These are phyloP conservation scores for Coemansia sp. DNA, from an alignment of 192 early-diverging fungal species.

Conservation along the genomic window DNA sequence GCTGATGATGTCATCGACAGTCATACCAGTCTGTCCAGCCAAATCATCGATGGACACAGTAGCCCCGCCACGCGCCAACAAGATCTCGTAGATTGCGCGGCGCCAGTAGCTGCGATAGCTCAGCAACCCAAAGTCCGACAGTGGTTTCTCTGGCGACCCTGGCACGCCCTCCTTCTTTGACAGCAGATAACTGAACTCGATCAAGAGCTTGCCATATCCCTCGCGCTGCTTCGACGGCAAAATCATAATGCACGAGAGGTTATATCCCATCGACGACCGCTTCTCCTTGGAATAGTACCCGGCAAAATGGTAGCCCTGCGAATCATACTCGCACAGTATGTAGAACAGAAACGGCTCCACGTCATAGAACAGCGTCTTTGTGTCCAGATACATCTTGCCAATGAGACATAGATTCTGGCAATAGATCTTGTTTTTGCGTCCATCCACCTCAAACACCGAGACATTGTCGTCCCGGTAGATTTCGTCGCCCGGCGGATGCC, in stretches of 20 bases:
- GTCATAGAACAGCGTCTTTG: constrained; percentile 97
- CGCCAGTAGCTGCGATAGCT: constrained; percentile 92
- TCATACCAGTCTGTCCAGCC: constrained; percentile 71
- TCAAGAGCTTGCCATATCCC: constrained; percentile 90
- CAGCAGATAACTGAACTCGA: constrained; percentile 90
- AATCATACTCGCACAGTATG: constrained; percentile 77
- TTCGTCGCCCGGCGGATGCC: constrained; percentile 94
- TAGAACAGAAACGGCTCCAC: constrained; percentile 98
- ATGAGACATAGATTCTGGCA: constrained; percentile 97
- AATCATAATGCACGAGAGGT: constrained; percentile 94
- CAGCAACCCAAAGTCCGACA: constrained; percentile 85
- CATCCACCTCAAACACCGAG: constrained; percentile 95
- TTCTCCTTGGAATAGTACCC: constrained; percentile 99
- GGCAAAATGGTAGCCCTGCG: constrained; percentile 82
- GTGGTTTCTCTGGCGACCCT: constrained; percentile 88
- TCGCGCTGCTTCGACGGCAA: constrained; percentile 84
- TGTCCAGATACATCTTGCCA: constrained; percentile 96
- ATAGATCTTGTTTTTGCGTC: constrained; percentile 95
- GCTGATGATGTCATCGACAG: constrained; percentile 77
- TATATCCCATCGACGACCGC: constrained; percentile 77
- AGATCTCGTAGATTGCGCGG: constrained; percentile 66
- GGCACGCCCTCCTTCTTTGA: constrained; percentile 72
- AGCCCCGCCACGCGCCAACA: constrained; percentile 33
- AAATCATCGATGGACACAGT: constrained; percentile 59
- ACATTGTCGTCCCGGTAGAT: constrained; percentile 91